phyloP scores from a whole-genome alignment of 2,329 filamentous ascomycete species.

The Zymoseptoria tritici region DNA sequence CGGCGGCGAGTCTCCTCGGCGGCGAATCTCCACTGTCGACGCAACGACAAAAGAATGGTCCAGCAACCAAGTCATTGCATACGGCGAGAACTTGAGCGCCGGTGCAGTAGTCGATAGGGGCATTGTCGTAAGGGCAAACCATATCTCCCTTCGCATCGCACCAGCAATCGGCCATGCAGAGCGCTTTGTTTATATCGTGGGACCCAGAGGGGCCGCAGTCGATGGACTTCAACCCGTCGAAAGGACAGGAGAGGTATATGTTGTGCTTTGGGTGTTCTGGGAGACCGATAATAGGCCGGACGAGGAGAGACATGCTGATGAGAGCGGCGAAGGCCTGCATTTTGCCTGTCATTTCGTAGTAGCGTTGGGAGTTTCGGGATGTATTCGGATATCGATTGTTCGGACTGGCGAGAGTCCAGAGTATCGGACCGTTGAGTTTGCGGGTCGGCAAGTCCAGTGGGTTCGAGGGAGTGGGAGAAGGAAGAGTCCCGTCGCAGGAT shows the following conservation, averaged over 20 bases:
- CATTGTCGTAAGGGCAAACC: background rate
- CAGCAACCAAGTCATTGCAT: background rate
- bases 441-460: no score
- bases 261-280: background rate
- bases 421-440: background rate
- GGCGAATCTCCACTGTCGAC: no score
- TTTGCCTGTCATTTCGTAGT: background rate
- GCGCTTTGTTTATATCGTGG: background rate
- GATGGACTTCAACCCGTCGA: background rate
- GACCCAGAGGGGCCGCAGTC: background rate
- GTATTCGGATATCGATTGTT: no score
- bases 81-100: background rate
- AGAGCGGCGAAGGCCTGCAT: background rate
- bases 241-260: background rate
- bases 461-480: background rate
- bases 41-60: background rate
- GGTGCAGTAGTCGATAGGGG: background rate
- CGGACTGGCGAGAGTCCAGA: background rate
- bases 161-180: background rate
- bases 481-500: background rate
- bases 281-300: background rate
- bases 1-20: no score
- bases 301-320: background rate
- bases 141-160: background rate
- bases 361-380: no score